A percentile compares a stretch with the other conserved stretches of the same genome.
Evolutionary conservation across 225 moss, liverwort and hornwort genomes (phyloP).

Genomic region (Antitrichia curtipendula): DNA sequence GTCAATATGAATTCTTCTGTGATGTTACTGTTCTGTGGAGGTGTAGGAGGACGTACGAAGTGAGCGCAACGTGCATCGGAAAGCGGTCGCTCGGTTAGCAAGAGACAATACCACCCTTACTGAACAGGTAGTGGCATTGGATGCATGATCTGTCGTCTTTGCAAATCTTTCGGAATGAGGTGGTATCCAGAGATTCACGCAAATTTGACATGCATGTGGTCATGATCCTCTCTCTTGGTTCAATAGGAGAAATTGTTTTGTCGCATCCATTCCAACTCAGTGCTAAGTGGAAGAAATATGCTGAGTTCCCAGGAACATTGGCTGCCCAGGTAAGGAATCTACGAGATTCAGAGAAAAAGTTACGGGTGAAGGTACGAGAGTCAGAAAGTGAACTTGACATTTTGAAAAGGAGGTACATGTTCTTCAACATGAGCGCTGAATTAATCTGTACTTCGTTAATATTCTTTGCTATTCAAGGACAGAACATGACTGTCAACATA

Average conservation of each 20-base stretch:
- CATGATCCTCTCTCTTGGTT: neutral
- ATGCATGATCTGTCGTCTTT: neutral
- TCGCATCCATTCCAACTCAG: neutral
- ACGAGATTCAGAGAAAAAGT: slow-evolving; percentile 36
- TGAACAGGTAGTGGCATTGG: slow-evolving; percentile 22
- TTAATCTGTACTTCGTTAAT: neutral
- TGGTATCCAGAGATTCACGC: neutral
- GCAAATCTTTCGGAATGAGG: neutral
- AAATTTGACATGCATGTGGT: neutral
- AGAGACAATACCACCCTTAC: slow-evolving; percentile 30
- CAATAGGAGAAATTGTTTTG: neutral
- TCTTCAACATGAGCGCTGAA: neutral
- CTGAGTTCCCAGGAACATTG: neutral
- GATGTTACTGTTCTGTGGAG: slow-evolving; percentile 21
- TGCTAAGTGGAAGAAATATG: neutral
- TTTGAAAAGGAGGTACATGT: slow-evolving; percentile 30
- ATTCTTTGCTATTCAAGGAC: neutral
- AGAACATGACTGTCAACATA: neutral
- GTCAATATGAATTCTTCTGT: slow-evolving; percentile 8
- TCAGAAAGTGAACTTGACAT: slow-evolving; percentile 55
- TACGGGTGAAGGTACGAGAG: slow-evolving; percentile 34
- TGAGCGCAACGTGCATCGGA: slow-evolving; percentile 41
- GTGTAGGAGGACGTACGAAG: slow-evolving; percentile 26
- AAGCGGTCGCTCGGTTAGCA: slow-evolving; percentile 31
- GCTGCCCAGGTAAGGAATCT: slow-evolving; percentile 24